Evolutionary conservation across 2,329 filamentous ascomycete genomes (phyloP).

Genomic region (Aspergillus pseudoterreus): DNA sequence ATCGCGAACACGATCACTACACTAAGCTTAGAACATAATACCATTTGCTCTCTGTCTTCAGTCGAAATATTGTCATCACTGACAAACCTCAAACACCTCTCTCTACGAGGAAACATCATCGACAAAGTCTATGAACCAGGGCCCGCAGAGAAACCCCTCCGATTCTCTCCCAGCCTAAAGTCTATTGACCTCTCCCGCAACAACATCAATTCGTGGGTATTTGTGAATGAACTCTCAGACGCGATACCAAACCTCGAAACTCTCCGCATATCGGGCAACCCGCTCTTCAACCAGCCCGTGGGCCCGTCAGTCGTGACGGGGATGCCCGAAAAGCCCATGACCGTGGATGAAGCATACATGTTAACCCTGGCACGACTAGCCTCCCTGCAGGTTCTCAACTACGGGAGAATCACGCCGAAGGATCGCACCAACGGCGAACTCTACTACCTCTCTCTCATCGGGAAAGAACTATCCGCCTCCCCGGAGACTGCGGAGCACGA

Average conservation of each 20-base stretch:
- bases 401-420: constrained; percentile 60
- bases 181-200: constrained; percentile 75
- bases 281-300: constrained; percentile 62
- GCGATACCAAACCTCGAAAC: constrained; percentile 70
- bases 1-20: constrained; percentile 38
- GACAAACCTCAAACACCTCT: constrained; percentile 46
- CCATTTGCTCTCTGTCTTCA: constrained; percentile 33
- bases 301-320: constrained; percentile 35
- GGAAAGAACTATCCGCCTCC: constrained; percentile 60
- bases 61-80: constrained; percentile 52
- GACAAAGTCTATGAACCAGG: constrained; percentile 38
- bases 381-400: constrained; percentile 59
- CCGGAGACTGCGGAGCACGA: constrained; percentile 42
- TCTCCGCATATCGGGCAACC: constrained; percentile 81
- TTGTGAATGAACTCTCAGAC: constrained; percentile 65
- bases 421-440: constrained; percentile 86
- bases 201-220: constrained; percentile 63
- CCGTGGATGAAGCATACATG: constrained; percentile 81
- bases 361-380: constrained; percentile 74
- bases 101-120: constrained; percentile 74
- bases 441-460: constrained; percentile 86
- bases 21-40: constrained; percentile 50
- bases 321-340: constrained; percentile 38
- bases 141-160: constrained; percentile 33
- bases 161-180: constrained; percentile 54